Evolutionary conservation across 1,284 basidiomycete species (phyloP), one percentile per base, ranked within the genome.

Genomic region (Cutaneotrichosporon arboriforme): DNA sequence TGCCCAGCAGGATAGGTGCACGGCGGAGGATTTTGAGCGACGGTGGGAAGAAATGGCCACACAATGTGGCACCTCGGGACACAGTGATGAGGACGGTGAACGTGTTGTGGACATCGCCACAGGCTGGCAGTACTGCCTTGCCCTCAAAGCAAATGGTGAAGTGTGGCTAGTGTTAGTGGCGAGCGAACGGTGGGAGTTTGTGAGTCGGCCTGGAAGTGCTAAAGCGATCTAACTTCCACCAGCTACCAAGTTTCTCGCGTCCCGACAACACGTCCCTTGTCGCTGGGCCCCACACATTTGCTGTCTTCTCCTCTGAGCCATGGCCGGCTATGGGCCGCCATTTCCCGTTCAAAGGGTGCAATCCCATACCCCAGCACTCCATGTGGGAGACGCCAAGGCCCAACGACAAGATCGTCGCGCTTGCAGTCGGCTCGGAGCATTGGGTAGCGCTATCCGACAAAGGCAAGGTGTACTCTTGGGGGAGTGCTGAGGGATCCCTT

Each of bases 21-120:
- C 26, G 7, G 10, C 5, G 26, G 26, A 5, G 10, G 26, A 31
- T 7, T 31, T 31, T 31, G 26, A 31, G 10, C 26, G 26, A 31
- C 26, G 10, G 26, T 31, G 26, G 26, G 7, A 31, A 31, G 26
- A 5, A 31, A 31, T 7, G 10, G 26, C 26, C 5, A 31, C 7
- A 10, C 26, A 31, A 10, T 31, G 10, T 31, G 26, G 26, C 26
- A 31, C 10, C 26, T 31, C 10, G 26, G 26, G 10, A 10, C 14
- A 4, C 5, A 4, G 8, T 37, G 14, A 14, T 17, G 36, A 40
- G 8, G 42, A 44, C 42, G 8, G n/a, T n/a, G 26, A 44, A 17
- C 42, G 42, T 17, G 20, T 91, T 15, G 77, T 89, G 38, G 83
- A 87, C 71, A 86, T 93, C 49, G 88, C 87, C 4, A 84, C 80